Evolutionary conservation across 257 asterid genomes (phyloP).

Genomic region (Eucommia ulmoides): DNA sequence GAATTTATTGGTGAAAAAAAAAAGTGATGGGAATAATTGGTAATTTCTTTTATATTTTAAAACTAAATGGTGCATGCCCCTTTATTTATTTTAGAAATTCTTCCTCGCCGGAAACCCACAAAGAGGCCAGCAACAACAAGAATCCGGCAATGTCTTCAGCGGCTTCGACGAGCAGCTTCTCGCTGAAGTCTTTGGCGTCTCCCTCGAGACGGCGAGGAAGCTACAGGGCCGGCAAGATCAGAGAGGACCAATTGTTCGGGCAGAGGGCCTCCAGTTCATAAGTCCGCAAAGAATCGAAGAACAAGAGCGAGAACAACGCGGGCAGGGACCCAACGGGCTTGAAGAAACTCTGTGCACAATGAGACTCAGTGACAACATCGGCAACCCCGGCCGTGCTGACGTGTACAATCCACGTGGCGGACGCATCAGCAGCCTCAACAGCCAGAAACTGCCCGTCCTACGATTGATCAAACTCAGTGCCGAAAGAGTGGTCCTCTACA

Average conservation of each 20-base stretch:
- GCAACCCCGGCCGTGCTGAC: constrained; percentile 43
- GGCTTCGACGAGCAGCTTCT: not conserved
- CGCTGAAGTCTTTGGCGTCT: not conserved
- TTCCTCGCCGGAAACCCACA: not conserved
- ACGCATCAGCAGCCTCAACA: constrained; percentile 36
- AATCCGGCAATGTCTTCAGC: not conserved
- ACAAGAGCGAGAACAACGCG: not conserved
- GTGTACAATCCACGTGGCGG: constrained; percentile 61
- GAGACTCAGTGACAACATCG: constrained; percentile 29
- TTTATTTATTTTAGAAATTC: not conserved
- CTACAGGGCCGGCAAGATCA: not conserved
- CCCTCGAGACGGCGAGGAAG: not conserved
- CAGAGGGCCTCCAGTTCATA: not conserved
- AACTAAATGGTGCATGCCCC: too few species aligned
- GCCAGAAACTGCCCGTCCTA: constrained; percentile 56
- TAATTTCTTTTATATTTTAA: too few species aligned
- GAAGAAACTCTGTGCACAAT: constrained; percentile 39
- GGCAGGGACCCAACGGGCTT: not conserved
- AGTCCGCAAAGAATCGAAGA: not conserved
- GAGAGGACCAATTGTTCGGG: not conserved
- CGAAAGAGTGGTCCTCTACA: constrained; percentile 44
- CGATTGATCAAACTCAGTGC: constrained; percentile 43
- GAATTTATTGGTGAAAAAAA: too few species aligned
- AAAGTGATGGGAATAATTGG: too few species aligned
- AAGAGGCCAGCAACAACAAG: not conserved